These are phyloP conservation scores for Collybia nuda DNA, from an alignment of 768 basidiomycete species.

Conservation along the genomic window DNA sequence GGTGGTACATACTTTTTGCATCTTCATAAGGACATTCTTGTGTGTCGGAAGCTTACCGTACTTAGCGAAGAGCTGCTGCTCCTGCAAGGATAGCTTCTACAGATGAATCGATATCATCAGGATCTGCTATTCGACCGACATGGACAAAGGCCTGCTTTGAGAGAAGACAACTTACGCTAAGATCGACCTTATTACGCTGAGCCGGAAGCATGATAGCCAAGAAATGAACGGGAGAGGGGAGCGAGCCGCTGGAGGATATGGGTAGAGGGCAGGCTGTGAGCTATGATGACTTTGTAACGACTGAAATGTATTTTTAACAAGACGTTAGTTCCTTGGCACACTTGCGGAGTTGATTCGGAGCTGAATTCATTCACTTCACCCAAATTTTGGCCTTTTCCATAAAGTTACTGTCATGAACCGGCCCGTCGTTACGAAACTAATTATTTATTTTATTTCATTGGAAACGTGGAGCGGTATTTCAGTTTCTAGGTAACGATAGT, in stretches of 20 bases:
- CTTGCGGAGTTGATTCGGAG: slow-evolving; percentile 30
- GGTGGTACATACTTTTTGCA: slow-evolving; percentile 77
- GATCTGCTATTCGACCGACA: slow-evolving; percentile 6
- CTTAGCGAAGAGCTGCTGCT: slow-evolving; percentile 90
- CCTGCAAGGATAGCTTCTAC: slow-evolving; percentile 83
- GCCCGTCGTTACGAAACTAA: neutral
- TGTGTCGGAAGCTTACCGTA: slow-evolving; percentile 94
- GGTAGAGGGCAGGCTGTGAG: slow-evolving; percentile 10
- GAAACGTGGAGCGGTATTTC: neutral
- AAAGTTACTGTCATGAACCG: no score
- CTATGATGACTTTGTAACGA: slow-evolving; percentile 18
- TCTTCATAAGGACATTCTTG: slow-evolving; percentile 91
- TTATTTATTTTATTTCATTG: no score
- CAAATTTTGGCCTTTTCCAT: neutral
- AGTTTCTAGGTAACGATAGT: no score
- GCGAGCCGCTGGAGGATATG: slow-evolving; percentile 20
- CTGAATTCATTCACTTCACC: slow-evolving; percentile 10
- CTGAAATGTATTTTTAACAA: slow-evolving; percentile 15
- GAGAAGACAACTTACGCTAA: slow-evolving; percentile 63
- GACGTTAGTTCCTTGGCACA: slow-evolving; percentile 12
- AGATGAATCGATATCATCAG: slow-evolving; percentile 22
- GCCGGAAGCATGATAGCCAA: slow-evolving; percentile 63
- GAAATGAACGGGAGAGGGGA: slow-evolving; percentile 23
- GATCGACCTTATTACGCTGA: slow-evolving; percentile 90
- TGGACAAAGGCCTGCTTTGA: neutral